phyloP scores from a whole-genome alignment of 1,139 yeast genomes.

The Kazachstania sp. region DNA sequence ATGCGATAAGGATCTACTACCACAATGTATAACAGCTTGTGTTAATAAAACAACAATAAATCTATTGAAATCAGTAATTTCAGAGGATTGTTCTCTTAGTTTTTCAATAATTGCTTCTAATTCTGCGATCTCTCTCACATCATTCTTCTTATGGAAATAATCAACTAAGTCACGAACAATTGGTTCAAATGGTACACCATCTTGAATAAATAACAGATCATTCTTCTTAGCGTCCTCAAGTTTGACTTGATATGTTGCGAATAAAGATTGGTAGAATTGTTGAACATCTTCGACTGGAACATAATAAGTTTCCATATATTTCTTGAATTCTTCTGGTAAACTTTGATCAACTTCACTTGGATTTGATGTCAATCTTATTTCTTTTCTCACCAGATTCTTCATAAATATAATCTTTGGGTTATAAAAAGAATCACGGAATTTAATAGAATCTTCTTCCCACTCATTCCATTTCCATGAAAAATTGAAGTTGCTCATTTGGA shows the following conservation, averaged over 20 bases:
- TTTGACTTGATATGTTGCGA: conserved; percentile 22
- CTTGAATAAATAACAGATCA: conserved; percentile 31
- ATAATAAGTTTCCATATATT: conserved; percentile 49
- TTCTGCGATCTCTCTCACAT: conserved; percentile 27
- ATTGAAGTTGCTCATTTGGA: conserved; percentile 87
- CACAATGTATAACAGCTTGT: conserved; percentile 71
- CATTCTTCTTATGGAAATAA: conserved; percentile 31
- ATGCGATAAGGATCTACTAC: conserved; percentile 84
- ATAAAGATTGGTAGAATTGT: conserved; percentile 32
- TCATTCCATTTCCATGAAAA: conserved; percentile 99
- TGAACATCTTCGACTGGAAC: conserved; percentile 33
- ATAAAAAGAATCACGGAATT: conserved; percentile 33
- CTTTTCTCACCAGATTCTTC: conserved; percentile 72
- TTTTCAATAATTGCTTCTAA: conserved; percentile 31
- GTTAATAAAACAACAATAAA: conserved; percentile 53
- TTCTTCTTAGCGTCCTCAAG: conserved; percentile 21
- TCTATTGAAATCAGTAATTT: conserved; percentile 36
- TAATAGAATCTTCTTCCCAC: conserved; percentile 60
- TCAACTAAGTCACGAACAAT: conserved; percentile 31
- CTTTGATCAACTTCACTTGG: conserved; percentile 66
- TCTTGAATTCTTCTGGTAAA: conserved; percentile 63
- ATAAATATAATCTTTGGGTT: conserved; percentile 75
- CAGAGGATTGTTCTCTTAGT: conserved; percentile 29
- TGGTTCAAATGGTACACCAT: conserved; percentile 30
- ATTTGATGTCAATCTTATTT: conserved; percentile 63